Conservation (phyloP, 306 rosid species). For the Coriaria nepalensis region DNA sequence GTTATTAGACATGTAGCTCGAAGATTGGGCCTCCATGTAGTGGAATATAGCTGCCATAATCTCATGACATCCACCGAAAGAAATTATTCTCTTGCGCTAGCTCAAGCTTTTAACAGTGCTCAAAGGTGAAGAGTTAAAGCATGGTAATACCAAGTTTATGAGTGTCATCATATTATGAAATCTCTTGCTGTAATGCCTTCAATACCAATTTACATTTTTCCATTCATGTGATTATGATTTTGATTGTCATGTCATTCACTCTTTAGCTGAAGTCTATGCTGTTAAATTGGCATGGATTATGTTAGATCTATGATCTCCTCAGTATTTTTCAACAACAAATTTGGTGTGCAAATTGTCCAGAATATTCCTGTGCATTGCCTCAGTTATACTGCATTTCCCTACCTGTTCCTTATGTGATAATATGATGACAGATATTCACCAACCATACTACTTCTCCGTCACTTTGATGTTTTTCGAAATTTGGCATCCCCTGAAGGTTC, state of each 20-base stretch:
- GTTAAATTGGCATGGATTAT: neutral
- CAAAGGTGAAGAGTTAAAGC: constrained; percentile 37
- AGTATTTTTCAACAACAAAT: too few relatives aligned
- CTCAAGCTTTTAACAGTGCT: constrained; percentile 79
- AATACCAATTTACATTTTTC: neutral
- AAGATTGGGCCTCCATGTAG: constrained; percentile 82
- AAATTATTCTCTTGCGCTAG: constrained; percentile 50
- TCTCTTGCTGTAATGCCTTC: neutral
- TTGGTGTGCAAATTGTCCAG: too few relatives aligned
- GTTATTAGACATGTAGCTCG: constrained; percentile 69
- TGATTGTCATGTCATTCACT: neutral
- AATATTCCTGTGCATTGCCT: too few relatives aligned
- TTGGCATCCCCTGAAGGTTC: constrained; percentile 41
- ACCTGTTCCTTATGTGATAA: constrained; percentile 15
- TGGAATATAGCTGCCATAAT: constrained; percentile 82
- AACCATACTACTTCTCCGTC: constrained; percentile 77
- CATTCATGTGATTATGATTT: neutral
- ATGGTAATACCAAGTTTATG: constrained; percentile 5
- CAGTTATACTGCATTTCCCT: too few relatives aligned
- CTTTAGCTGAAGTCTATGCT: constrained; percentile 1
- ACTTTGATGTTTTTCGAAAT: constrained; percentile 80
- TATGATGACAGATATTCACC: constrained; percentile 68
- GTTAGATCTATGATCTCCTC: too few relatives aligned
- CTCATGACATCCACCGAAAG: constrained; percentile 45
- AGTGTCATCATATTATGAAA: constrained; percentile 1